These are phyloP conservation scores for Tolypocladium ophioglossoides DNA, from an alignment of 2,329 filamentous ascomycete species.

Conservation along the genomic window DNA sequence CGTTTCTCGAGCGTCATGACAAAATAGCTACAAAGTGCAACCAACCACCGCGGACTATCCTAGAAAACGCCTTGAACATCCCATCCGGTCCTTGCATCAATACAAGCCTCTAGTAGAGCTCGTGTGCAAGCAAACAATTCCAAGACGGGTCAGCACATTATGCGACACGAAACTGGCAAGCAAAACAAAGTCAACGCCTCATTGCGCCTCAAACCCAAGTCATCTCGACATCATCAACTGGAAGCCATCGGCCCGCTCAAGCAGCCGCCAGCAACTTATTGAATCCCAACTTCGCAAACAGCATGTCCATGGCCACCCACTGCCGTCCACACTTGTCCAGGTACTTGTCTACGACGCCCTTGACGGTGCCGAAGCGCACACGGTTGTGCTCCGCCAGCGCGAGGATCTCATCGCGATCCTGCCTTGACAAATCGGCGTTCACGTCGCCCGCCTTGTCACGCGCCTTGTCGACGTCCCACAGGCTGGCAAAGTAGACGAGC, in stretches of 20 bases:
- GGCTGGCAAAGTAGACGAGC: conserved; percentile 69
- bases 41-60: background rate
- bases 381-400: conserved; percentile 77
- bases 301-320: conserved; percentile 86
- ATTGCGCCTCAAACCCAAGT: background rate
- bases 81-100: background rate
- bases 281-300: conserved; percentile 64
- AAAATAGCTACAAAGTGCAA: background rate
- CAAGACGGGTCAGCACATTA: background rate
- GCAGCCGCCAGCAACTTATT: conserved; percentile 17
- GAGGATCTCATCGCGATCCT: conserved; percentile 54
- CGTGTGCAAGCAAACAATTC: too few relatives aligned
- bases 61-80: background rate
- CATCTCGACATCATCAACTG: background rate
- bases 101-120: background rate
- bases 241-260: background rate
- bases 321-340: conserved; percentile 81
- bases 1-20: background rate
- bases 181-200: background rate
- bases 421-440: conserved; percentile 34
- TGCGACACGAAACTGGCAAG: background rate
- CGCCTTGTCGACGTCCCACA: conserved; percentile 87
- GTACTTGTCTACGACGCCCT: conserved; percentile 69
- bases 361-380: conserved; percentile 64
- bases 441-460: conserved; percentile 38